Percentiles rank a stretch among this genome's conserved stretches.
phyloP scores from a whole-genome alignment of 345 rosid genomes.

The Moricandia moricandioides region DNA sequence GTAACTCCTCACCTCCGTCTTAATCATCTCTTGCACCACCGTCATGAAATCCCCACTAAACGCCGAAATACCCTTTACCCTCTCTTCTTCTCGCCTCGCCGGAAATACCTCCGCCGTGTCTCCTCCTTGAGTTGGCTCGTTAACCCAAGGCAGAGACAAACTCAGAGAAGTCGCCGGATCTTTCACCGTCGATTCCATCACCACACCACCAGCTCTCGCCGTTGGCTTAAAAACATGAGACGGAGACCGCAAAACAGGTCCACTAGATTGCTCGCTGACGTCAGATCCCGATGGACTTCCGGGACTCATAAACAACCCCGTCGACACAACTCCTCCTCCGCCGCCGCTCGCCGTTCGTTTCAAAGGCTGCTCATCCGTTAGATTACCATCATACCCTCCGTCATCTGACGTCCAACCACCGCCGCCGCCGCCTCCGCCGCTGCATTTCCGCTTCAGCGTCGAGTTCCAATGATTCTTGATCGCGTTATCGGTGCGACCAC shows the following conservation, averaged over 20 bases:
- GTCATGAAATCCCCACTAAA: slow-evolving; percentile 62
- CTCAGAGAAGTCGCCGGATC: slow-evolving; percentile 64
- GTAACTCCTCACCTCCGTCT: slow-evolving; percentile 72
- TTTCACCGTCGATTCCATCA: slow-evolving; percentile 38
- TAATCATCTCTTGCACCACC: slow-evolving; percentile 90
- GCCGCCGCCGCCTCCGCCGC: slow-evolving; percentile 7
- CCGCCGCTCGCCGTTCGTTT: slow-evolving; percentile 55
- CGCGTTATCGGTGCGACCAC: slow-evolving; percentile 93
- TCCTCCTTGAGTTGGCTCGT: slow-evolving; percentile 25
- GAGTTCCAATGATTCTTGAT: slow-evolving; percentile 97
- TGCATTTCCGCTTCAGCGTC: slow-evolving; percentile 76
- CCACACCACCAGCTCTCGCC: slow-evolving; percentile 44
- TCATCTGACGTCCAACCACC: slow-evolving; percentile 7
- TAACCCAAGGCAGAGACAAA: slow-evolving; percentile 57
- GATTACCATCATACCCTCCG: slow-evolving; percentile 56
- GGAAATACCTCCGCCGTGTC: slow-evolving; percentile 24
- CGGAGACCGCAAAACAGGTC: slow-evolving; percentile 31
- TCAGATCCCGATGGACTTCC: slow-evolving; percentile 82
- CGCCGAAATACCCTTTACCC: background rate
- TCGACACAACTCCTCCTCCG: slow-evolving; percentile 26
- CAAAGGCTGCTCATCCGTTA: slow-evolving; percentile 48
- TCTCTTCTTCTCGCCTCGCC: slow-evolving; percentile 24
- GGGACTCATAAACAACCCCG: slow-evolving; percentile 58
- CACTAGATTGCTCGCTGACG: slow-evolving; percentile 59
- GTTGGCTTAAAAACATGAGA: slow-evolving; percentile 38